These are phyloP conservation scores for Sarcocystis neurona DNA, from an alignment of 169 alveolate genomes.

Conservation along the genomic window DNA sequence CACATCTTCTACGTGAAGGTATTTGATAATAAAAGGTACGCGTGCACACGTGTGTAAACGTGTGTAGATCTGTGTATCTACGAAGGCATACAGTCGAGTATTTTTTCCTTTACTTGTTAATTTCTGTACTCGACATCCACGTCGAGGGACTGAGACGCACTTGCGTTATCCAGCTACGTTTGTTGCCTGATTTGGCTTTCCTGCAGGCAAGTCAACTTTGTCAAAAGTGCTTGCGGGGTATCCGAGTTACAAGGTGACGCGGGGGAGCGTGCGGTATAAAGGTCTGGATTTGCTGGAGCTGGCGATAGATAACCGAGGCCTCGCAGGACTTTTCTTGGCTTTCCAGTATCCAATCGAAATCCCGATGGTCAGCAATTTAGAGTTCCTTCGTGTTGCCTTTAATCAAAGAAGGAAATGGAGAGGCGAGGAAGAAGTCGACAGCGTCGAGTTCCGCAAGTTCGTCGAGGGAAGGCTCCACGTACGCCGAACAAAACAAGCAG, in stretches of 20 bases:
- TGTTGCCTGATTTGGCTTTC: background rate
- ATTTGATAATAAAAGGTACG: background rate
- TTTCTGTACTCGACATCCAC: background rate
- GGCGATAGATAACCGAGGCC: conserved; percentile 71
- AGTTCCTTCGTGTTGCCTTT: conserved; percentile 65
- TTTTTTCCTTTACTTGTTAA: background rate
- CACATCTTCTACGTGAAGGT: background rate
- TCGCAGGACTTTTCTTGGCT: conserved; percentile 73
- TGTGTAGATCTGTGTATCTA: background rate
- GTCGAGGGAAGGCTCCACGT: conserved; percentile 16
- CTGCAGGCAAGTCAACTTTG: conserved; percentile 72
- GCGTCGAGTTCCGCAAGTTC: conserved; percentile 60
- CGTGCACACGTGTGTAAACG: background rate
- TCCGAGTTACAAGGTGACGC: conserved; percentile 70
- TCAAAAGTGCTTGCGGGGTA: conserved; percentile 74
- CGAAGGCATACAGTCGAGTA: background rate
- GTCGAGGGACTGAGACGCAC: background rate
- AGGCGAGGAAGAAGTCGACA: conserved; percentile 67
- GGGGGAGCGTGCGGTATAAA: conserved; percentile 66
- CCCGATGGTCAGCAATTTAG: conserved; percentile 71
- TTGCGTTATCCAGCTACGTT: background rate
- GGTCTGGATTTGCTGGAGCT: conserved; percentile 65
- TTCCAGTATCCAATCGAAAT: conserved; percentile 76
- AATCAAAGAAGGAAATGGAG: conserved; percentile 68
- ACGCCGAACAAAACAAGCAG: too few relatives aligned